Evolutionary conservation across 192 early-diverging fungal species (phyloP).

Genomic region (Pilaira anomala): DNA sequence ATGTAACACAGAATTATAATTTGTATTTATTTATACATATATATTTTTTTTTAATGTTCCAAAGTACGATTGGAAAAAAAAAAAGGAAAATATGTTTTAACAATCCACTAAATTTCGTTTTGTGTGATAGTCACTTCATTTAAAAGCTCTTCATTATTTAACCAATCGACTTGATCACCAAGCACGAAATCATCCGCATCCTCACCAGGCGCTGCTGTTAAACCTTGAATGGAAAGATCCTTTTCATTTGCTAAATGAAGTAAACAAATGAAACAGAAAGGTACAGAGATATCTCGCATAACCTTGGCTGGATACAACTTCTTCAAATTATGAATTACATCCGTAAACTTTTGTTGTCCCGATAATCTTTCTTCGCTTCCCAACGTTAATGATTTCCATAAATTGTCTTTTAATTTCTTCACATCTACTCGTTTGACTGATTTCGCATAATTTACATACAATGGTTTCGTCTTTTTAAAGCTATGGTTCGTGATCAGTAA

Average conservation of each 20-base stretch:
- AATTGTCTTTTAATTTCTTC: conserved; percentile 92
- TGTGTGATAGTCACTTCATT: conserved; percentile 29
- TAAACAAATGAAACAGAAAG: conserved; percentile 96
- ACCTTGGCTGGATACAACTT: conserved; percentile 73
- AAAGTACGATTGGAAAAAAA: no score
- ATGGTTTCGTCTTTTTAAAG: conserved; percentile 62
- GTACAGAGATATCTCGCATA: conserved; percentile 90
- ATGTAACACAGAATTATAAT: no score
- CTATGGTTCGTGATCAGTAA: conserved; percentile 36
- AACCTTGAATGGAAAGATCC: conserved; percentile 49
- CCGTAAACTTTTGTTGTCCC: conserved; percentile 69
- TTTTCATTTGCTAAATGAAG: conserved; percentile 96
- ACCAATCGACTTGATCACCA: conserved; percentile 21
- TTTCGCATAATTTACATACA: conserved; percentile 76
- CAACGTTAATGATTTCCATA: conserved; percentile 76
- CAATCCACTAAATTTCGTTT: background rate
- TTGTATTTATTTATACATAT: no score
- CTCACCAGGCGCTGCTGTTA: background rate
- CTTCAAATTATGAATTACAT: conserved; percentile 69
- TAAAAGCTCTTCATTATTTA: conserved; percentile 15
- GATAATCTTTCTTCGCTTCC: conserved; percentile 30
- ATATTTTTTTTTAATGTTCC: no score
- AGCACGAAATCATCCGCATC: conserved; percentile 27
- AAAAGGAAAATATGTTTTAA: no score
- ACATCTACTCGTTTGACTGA: conserved; percentile 94